A percentile compares a stretch with the other conserved stretches of the same genome.
Evolutionary conservation across 2,329 filamentous ascomycete genomes (phyloP).

Genomic region (Colletotrichum liaoningense): DNA sequence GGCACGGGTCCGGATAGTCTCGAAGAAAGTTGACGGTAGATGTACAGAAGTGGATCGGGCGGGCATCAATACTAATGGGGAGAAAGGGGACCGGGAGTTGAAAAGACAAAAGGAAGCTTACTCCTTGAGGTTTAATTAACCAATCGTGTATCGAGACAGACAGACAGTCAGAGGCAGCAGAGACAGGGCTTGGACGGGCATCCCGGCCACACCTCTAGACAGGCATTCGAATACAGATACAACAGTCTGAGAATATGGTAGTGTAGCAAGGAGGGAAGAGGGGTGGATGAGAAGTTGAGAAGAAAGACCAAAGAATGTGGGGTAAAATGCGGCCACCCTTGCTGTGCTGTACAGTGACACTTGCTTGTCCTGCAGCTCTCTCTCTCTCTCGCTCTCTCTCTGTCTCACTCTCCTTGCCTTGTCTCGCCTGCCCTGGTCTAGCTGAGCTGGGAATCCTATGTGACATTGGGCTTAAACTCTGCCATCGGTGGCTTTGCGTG

Average conservation of each 20-base stretch:
- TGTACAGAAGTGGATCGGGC: constrained; percentile 18
- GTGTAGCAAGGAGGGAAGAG: neutral
- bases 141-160: neutral
- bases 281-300: neutral
- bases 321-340: constrained; percentile 10
- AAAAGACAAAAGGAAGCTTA: constrained; percentile 4
- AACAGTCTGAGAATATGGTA: neutral
- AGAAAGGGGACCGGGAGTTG: constrained; percentile 3
- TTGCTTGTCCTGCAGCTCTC: neutral
- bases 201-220: neutral
- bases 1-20: neutral
- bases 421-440: neutral
- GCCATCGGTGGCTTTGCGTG: neutral
- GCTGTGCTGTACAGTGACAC: neutral
- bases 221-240: too few species aligned
- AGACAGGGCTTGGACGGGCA: neutral
- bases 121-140: neutral
- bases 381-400: too few species aligned
- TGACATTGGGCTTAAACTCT: constrained; percentile 7
- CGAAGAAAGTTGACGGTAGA: constrained; percentile 15
- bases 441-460: neutral
- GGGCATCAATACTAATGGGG: neutral
- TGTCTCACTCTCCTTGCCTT: neutral
- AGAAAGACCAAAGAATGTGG: constrained; percentile 14
- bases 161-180: neutral